Base-by-base conservation (phyloP, 2,329 filamentous ascomycete species). In the Cladosporium phlei region DNA sequence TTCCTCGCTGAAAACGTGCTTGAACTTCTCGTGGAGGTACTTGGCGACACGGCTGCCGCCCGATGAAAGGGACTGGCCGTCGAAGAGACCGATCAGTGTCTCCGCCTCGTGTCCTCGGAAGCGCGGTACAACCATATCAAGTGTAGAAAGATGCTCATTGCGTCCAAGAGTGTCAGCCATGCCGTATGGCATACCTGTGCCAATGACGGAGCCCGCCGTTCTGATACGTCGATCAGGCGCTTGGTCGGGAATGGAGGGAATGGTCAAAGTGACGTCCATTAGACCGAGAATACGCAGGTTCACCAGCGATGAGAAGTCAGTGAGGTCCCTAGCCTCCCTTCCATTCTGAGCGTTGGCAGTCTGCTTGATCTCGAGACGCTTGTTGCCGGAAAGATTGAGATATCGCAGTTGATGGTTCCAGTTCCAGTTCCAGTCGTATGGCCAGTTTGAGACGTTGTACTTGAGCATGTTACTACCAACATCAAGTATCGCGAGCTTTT, bases 381-480 rank as follows among this genome's bases (percentile, higher is more conserved):
- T 96, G 71, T 98, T 98, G 42, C 93, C 93, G 0, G 91, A 97
- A 61, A 98, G 75, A 61, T 97, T 98, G 52, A 98, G 82, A 62
- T 94, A 98, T 53, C 90, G 86, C 55, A 98, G 72, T 59, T 96
- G 94, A 38, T 86, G 88, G 60, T 98, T 98, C 76, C 93, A 87
- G 62, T 97, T 97, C 93, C 93, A 98, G 60, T 98, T 98, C 93
- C 93, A 98, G 64, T 98, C 93, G 63, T 98, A 98, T 0, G 91
- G 93, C 76, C 95, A 95, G 61, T 98, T 98, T 22, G 89, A 93
- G 38, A 98, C 94, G 64, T 98, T 98, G 77, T 98, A 98, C 67
- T 97, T 98, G 48, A 98, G 74, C 17, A 80, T 83, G 63, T 98
- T 98, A 74, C 87, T 96, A 51, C 90, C 91, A 52, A 94, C 94